Percentiles rank a stretch among this genome's conserved stretches.
These are phyloP conservation scores for Escovopsis sp. DNA, from an alignment of 2,329 filamentous ascomycete genomes.

Conservation along the genomic window DNA sequence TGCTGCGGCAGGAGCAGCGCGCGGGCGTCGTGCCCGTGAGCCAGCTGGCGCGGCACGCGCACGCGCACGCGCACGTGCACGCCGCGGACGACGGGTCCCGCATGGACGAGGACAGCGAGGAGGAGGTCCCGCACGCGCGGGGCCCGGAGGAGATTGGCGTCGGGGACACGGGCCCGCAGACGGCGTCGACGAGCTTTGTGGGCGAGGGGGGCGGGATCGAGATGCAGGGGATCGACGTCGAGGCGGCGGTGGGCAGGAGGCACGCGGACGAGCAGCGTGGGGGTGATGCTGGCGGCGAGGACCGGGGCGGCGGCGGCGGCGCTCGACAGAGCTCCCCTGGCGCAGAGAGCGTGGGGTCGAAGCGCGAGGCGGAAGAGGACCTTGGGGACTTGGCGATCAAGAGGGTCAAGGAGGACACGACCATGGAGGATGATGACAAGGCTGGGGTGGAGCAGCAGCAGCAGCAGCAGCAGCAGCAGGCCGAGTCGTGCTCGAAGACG, in stretches of 20 bases:
- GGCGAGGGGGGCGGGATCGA: conserved; percentile 28
- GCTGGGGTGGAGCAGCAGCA: conserved; percentile 2
- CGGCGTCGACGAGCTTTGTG: conserved; percentile 24
- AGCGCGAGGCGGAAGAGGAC: conserved; percentile 40
- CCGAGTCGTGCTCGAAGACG: background rate
- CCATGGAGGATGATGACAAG: conserved; percentile 6
- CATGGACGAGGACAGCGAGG: conserved; percentile 36
- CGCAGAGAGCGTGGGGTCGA: conserved; percentile 27
- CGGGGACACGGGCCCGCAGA: conserved; percentile 71
- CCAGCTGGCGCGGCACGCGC: conserved; percentile 34
- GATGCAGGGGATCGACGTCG: conserved; percentile 43
- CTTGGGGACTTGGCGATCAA: conserved; percentile 28
- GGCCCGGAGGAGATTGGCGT: conserved; percentile 77
- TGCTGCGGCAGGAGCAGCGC: conserved; percentile 74
- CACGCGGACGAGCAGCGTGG: conserved; percentile 16
- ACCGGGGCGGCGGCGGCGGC: background rate
- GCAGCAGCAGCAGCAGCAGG: background rate
- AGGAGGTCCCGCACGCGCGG: conserved; percentile 63
- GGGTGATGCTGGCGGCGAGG: conserved; percentile 13
- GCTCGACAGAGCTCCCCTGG: conserved; percentile 4
- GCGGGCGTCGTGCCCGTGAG: conserved; percentile 61
- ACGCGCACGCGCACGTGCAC: conserved; percentile 15
- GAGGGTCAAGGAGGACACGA: conserved; percentile 33
- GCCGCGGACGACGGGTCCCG: conserved; percentile 18
- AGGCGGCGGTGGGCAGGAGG: conserved; percentile 45